Conservation (phyloP, 345 rosid species). For the Excoecaria agallocha region DNA sequence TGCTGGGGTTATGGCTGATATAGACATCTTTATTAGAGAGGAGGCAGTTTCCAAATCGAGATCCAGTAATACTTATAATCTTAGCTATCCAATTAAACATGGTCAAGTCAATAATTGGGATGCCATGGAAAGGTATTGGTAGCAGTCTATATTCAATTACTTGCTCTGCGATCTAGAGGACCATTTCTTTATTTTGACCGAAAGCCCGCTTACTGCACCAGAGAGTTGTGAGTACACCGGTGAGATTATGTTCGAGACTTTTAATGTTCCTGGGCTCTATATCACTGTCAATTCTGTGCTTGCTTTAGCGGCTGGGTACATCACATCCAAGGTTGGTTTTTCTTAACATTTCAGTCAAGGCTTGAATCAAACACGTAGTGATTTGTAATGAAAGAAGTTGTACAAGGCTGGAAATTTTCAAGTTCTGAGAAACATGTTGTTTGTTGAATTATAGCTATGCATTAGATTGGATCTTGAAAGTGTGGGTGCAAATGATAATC, state of each 20-base stretch:
- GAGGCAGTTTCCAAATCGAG: constrained; percentile 75
- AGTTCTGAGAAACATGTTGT: not conserved
- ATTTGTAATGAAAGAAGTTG: not conserved
- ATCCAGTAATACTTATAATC: constrained; percentile 70
- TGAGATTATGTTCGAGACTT: constrained; percentile 95
- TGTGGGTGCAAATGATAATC: too few relatives aligned
- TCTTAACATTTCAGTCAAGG: not conserved
- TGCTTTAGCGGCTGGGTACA: constrained; percentile 98
- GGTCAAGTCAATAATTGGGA: constrained; percentile 98
- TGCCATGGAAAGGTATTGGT: constrained; percentile 98
- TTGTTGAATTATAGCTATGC: not conserved
- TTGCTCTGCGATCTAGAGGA: constrained; percentile 96
- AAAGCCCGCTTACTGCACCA: constrained; percentile 96
- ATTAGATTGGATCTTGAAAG: not conserved
- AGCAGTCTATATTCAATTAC: constrained; percentile 86
- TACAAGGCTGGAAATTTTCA: not conserved
- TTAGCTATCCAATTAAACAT: constrained; percentile 75
- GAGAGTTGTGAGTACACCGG: constrained; percentile 93
- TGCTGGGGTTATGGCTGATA: constrained; percentile 97
- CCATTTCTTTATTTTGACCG: constrained; percentile 91
- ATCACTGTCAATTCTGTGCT: constrained; percentile 95
- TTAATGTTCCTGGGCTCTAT: constrained; percentile 89
- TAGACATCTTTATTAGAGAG: constrained; percentile 86
- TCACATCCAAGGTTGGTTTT: constrained; percentile 75
- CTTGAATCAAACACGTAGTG: not conserved